These are phyloP conservation scores for Blastocystis sp. DNA, from an alignment of 352 stramenopile species.

Conservation along the genomic window DNA sequence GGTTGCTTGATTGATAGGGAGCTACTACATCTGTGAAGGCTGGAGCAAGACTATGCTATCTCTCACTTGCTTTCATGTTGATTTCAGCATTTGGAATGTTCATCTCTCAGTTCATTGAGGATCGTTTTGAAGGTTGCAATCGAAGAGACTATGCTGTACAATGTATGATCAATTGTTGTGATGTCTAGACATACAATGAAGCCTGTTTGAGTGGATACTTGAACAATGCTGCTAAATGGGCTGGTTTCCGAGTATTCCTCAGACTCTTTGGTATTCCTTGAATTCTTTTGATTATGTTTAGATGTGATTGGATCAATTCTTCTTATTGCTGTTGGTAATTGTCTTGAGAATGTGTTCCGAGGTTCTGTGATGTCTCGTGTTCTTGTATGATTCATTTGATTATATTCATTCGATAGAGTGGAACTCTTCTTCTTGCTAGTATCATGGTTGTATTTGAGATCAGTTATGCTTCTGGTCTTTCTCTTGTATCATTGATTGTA, in stretches of 20 bases:
- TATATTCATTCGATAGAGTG: neutral
- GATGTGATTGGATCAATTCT: conserved; percentile 28
- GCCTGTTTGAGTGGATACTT: neutral
- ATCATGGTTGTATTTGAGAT: conserved; percentile 47
- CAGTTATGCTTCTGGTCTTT: conserved; percentile 31
- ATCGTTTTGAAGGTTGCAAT: neutral
- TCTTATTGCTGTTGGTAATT: conserved; percentile 55
- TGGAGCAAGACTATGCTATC: conserved; percentile 25
- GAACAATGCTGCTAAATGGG: neutral
- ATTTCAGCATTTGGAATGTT: conserved; percentile 39
- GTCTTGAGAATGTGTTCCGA: conserved; percentile 57
- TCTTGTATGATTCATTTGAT: neutral
- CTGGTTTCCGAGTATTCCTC: conserved; percentile 13
- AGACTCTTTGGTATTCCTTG: conserved; percentile 1
- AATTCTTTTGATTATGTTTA: neutral
- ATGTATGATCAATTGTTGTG: neutral
- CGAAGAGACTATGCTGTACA: neutral
- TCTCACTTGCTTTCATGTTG: neutral
- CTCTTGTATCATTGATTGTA: neutral
- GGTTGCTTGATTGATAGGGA: neutral
- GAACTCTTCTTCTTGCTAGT: conserved; percentile 24
- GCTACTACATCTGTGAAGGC: conserved; percentile 55
- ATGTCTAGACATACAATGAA: neutral
- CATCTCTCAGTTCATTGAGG: conserved; percentile 31
- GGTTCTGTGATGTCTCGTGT: conserved; percentile 43